Evolutionary conservation across 1,139 yeast genomes (phyloP).

Genomic region (Chernovozyma sophiae-reginae): DNA sequence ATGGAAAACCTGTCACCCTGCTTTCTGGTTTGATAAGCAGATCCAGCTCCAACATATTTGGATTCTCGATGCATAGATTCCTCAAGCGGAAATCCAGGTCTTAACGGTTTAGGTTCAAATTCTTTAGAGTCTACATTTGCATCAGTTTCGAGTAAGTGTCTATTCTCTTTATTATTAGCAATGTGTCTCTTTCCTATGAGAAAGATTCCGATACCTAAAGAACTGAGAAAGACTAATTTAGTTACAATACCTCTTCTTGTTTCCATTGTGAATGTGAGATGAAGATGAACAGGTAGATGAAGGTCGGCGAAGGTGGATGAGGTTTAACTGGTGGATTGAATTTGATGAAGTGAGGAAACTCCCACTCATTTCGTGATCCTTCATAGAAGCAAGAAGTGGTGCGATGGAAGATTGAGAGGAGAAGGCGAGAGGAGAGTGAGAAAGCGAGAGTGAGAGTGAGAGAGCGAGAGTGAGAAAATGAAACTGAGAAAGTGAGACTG

Average conservation of each 20-base stretch:
- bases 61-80: slow-evolving; percentile 40
- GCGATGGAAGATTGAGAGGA: too few species aligned
- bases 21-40: slow-evolving; percentile 50
- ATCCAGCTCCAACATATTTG: slow-evolving; percentile 64
- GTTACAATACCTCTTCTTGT: slow-evolving; percentile 33
- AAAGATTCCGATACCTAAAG: slow-evolving; percentile 29
- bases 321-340: too few species aligned
- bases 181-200: slow-evolving; percentile 37
- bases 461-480: too few species aligned
- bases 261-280: too few species aligned
- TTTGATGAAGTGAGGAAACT: too few species aligned
- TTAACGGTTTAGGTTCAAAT: slow-evolving; percentile 22
- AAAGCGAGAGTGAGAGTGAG: too few species aligned
- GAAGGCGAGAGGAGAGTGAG: too few species aligned
- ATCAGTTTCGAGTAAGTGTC: slow-evolving; percentile 38
- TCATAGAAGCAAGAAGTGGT: too few species aligned
- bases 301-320: too few species aligned
- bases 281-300: too few species aligned
- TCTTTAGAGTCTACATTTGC: slow-evolving; percentile 35
- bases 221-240: slow-evolving; percentile 33
- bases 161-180: slow-evolving; percentile 29
- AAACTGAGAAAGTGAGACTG: too few species aligned
- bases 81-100: slow-evolving; percentile 35
- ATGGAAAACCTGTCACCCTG: slow-evolving; percentile 43
- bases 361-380: too few species aligned